phyloP scores from a whole-genome alignment of 345 rosid species.

The Noccaea bulbosa region DNA sequence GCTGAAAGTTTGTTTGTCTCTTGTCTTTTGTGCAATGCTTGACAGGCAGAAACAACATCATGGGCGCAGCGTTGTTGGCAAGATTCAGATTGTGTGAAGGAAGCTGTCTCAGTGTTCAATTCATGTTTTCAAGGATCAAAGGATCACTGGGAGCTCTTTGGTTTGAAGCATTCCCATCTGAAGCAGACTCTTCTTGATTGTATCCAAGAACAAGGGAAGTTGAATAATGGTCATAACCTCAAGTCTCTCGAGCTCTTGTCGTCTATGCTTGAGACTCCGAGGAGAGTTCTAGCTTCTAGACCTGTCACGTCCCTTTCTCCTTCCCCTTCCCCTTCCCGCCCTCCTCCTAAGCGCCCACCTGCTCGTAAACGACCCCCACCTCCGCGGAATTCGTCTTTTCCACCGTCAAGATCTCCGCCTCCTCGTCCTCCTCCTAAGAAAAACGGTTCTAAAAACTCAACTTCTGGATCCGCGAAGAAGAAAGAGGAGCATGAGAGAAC shows the following conservation, averaged over 20 bases:
- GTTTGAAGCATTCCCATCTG: conserved; percentile 49
- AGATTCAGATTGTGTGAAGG: conserved; percentile 59
- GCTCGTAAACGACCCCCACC: conserved; percentile 39
- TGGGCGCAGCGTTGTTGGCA: conserved; percentile 62
- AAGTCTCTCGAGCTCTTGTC: conserved; percentile 44
- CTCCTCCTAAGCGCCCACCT: conserved; percentile 43
- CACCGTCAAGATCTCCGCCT: conserved; percentile 42
- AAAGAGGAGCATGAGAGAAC: conserved; percentile 43
- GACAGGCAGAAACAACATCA: conserved; percentile 64
- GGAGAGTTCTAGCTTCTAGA: conserved; percentile 48
- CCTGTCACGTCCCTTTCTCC: conserved; percentile 45
- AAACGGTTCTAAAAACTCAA: conserved; percentile 35
- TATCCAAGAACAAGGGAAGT: conserved; percentile 52
- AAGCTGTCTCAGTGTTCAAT: conserved; percentile 51
- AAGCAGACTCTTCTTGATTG: conserved; percentile 61
- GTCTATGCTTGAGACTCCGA: conserved; percentile 42
- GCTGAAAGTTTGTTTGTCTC: conserved; percentile 7
- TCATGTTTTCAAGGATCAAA: conserved; percentile 52
- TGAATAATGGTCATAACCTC: conserved; percentile 49
- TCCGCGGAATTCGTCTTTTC: conserved; percentile 39
- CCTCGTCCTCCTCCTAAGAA: conserved; percentile 41
- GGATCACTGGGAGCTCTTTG: conserved; percentile 51
- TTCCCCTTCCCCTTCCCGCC: conserved; percentile 45
- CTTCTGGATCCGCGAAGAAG: conserved; percentile 42
- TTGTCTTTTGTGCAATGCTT: conserved; percentile 30